A percentile compares a stretch with the other conserved stretches of the same genome.
phyloP scores from a whole-genome alignment of 805 yeast species.

The Suhomyces sp. region DNA sequence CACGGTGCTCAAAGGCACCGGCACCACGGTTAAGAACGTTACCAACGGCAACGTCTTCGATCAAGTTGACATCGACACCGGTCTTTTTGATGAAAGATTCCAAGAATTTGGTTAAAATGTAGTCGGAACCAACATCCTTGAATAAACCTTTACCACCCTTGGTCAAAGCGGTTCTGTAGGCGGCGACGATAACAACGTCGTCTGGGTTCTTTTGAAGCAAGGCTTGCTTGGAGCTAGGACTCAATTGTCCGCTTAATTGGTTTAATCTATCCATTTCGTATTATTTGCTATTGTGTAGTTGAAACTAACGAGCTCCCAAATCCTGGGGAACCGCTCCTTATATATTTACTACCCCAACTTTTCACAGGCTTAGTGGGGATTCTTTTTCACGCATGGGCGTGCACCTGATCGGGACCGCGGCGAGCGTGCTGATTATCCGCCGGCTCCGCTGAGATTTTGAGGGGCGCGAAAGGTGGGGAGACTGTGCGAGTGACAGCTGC shows the following conservation, averaged over 20 bases:
- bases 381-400: background rate
- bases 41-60: constrained; percentile 87
- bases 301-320: background rate
- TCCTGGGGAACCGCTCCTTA: constrained; percentile 1
- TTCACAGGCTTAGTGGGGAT: constrained; percentile 2
- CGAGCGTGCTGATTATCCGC: background rate
- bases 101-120: constrained; percentile 64
- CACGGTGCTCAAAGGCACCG: constrained; percentile 93
- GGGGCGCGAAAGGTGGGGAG: background rate
- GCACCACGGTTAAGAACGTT: constrained; percentile 91
- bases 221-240: constrained; percentile 39
- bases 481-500: background rate
- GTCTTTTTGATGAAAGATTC: constrained; percentile 56
- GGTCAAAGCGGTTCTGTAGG: constrained; percentile 87
- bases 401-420: background rate
- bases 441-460: background rate
- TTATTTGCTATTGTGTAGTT: background rate
- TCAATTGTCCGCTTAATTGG: constrained; percentile 44
- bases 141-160: constrained; percentile 85
- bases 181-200: constrained; percentile 88
- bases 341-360: background rate
- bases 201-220: constrained; percentile 62
- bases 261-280: constrained; percentile 43
- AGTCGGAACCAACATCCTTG: constrained; percentile 80
- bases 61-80: constrained; percentile 46